These are phyloP conservation scores for Tolypocladium cylindrosporum DNA, from an alignment of 2,329 filamentous ascomycete genomes.

Conservation along the genomic window DNA sequence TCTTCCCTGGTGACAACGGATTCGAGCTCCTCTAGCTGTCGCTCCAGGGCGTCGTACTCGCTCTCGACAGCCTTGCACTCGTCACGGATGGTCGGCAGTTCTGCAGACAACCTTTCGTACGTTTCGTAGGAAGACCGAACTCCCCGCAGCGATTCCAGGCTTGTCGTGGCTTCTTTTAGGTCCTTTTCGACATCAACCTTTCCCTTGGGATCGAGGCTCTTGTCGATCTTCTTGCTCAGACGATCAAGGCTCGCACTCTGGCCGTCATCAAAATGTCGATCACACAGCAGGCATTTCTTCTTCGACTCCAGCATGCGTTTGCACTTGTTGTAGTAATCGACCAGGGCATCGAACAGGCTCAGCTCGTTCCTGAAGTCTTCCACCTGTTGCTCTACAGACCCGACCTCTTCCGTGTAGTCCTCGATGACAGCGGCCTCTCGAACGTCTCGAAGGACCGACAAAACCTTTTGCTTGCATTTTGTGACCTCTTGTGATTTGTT, in stretches of 20 bases:
- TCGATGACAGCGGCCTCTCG: slow-evolving; percentile 38
- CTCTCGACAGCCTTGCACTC: slow-evolving; percentile 53
- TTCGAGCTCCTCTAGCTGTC: slow-evolving; percentile 58
- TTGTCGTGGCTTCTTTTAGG: slow-evolving; percentile 37
- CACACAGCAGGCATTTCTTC: slow-evolving; percentile 69
- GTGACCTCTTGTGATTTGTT: slow-evolving; percentile 54
- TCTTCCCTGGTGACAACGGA: slow-evolving; percentile 53
- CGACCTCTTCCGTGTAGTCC: slow-evolving; percentile 42
- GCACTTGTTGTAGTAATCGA: slow-evolving; percentile 62
- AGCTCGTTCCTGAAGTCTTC: slow-evolving; percentile 55
- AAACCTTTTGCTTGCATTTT: slow-evolving; percentile 47
- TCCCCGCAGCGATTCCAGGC: slow-evolving; percentile 49
- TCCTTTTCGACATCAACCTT: slow-evolving; percentile 53
- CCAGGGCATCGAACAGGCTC: slow-evolving; percentile 57
- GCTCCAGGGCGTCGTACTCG: slow-evolving; percentile 50
- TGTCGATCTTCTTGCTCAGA: slow-evolving; percentile 57
- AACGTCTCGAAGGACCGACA: slow-evolving; percentile 34
- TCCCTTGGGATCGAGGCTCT: slow-evolving; percentile 50
- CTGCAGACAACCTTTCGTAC: slow-evolving; percentile 58
- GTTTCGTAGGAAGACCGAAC: slow-evolving; percentile 63
- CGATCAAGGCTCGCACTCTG: slow-evolving; percentile 46
- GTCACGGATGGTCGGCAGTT: slow-evolving; percentile 59
- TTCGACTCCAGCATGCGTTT: slow-evolving; percentile 54
- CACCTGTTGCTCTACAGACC: slow-evolving; percentile 43
- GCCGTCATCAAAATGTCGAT: slow-evolving; percentile 55